phyloP scores from a whole-genome alignment of 2,329 filamentous ascomycete genomes.

The Neurospora sp. region DNA sequence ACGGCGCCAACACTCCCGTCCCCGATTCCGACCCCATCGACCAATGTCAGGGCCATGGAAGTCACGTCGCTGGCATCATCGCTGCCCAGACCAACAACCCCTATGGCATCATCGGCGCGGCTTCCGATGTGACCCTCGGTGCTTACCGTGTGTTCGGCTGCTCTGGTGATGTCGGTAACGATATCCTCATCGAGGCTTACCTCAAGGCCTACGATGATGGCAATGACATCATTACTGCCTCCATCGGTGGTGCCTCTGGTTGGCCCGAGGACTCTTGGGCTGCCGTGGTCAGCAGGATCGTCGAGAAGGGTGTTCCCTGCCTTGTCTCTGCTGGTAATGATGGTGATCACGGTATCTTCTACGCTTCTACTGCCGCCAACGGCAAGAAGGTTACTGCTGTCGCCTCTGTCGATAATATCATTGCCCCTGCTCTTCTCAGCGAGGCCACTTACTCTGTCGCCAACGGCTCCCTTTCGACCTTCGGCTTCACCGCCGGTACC shows the following conservation, averaged over 20 bases:
- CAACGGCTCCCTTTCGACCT: constrained; percentile 22
- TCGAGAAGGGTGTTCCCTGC: constrained; percentile 42
- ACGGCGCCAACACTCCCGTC: constrained; percentile 26
- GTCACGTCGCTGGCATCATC: constrained; percentile 47
- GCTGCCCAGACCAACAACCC: constrained; percentile 46
- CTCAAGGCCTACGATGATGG: constrained; percentile 52
- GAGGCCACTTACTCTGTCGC: constrained; percentile 32
- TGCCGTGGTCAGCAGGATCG: constrained; percentile 40
- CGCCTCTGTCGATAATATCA: constrained; percentile 39
- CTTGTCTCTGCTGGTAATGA: constrained; percentile 44
- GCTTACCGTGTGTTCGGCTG: constrained; percentile 51
- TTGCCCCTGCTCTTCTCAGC: constrained; percentile 33
- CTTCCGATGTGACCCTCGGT: constrained; percentile 45
- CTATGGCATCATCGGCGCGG: constrained; percentile 47
- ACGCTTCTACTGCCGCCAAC: constrained; percentile 36
- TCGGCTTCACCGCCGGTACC: constrained; percentile 33
- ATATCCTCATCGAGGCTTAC: constrained; percentile 50
- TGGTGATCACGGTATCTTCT: constrained; percentile 38
- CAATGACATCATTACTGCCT: constrained; percentile 46
- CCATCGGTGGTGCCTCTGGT: constrained; percentile 40
- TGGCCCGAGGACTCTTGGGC: constrained; percentile 44
- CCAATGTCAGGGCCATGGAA: too few species aligned
- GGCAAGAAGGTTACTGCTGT: constrained; percentile 38
- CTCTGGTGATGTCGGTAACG: constrained; percentile 37
- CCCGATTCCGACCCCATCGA: constrained; percentile 45